Evolutionary conservation across 441 rosid genomes (phyloP).

Genomic region (Rhodomyrtus psidioides): DNA sequence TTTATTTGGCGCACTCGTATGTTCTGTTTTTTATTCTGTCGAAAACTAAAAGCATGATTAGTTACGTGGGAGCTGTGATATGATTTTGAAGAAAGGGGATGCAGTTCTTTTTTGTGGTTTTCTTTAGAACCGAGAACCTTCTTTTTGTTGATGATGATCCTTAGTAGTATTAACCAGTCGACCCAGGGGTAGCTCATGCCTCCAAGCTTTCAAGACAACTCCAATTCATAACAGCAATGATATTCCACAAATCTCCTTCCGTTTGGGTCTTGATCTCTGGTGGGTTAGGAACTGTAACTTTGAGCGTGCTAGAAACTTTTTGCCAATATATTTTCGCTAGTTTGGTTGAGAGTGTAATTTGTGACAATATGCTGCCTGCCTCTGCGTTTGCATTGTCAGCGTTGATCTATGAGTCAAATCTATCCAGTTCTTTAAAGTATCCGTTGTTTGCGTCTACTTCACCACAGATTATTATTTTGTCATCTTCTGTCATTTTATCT

Average conservation of each 20-base stretch:
- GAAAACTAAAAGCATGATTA: neutral
- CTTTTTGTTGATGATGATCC: neutral
- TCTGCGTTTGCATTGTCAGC: neutral
- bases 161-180: neutral
- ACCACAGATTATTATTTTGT: accelerated
- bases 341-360: neutral
- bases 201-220: neutral
- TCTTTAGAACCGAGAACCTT: neutral
- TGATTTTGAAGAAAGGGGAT: neutral
- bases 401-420: too few relatives aligned
- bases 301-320: neutral
- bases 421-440: too few relatives aligned
- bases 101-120: neutral
- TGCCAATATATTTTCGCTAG: neutral
- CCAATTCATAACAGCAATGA: neutral
- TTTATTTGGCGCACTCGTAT: neutral
- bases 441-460: accelerated
- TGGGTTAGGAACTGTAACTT: neutral
- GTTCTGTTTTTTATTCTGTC: neutral
- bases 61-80: neutral
- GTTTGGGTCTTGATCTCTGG: neutral
- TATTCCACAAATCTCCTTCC: neutral
- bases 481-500: neutral
- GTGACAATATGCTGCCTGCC: neutral
- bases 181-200: neutral